phyloP scores from a whole-genome alignment of 1,284 basidiomycete species.

The Grifola frondosa region DNA sequence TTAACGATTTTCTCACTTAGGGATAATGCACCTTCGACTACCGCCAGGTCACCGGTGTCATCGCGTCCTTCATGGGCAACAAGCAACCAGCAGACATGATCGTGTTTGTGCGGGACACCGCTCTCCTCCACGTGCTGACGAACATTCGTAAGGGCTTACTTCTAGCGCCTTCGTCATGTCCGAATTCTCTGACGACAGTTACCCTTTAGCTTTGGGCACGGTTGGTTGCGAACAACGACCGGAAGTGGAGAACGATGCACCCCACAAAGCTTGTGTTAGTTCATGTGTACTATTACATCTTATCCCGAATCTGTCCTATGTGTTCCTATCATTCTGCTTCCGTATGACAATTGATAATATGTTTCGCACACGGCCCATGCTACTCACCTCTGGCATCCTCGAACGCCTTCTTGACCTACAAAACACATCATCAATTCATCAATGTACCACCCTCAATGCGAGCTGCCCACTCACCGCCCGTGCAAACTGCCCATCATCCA shows the following conservation, averaged over 20 bases:
- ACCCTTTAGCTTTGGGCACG: neutral
- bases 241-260: no score
- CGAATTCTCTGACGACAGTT: neutral
- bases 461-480: slow-evolving; percentile 31
- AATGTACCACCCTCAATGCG: neutral
- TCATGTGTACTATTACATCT: no score
- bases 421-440: neutral
- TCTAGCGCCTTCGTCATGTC: neutral
- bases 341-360: no score
- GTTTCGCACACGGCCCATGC: no score
- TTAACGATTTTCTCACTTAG: slow-evolving; percentile 1
- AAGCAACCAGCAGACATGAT: neutral
- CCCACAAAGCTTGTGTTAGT: no score
- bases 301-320: no score
- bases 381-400: slow-evolving; percentile 7
- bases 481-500: slow-evolving; percentile 51
- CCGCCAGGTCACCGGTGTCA: neutral
- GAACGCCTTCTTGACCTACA: slow-evolving; percentile 18
- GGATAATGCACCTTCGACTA: slow-evolving; percentile 3
- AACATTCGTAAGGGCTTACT: neutral
- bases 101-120: neutral
- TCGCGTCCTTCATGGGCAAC: neutral
- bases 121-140: neutral
- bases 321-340: no score
- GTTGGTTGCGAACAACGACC: neutral